Evolutionary conservation across 2,329 filamentous ascomycete genomes (phyloP).

Genomic region (Rhinocladiella mackenziei): DNA sequence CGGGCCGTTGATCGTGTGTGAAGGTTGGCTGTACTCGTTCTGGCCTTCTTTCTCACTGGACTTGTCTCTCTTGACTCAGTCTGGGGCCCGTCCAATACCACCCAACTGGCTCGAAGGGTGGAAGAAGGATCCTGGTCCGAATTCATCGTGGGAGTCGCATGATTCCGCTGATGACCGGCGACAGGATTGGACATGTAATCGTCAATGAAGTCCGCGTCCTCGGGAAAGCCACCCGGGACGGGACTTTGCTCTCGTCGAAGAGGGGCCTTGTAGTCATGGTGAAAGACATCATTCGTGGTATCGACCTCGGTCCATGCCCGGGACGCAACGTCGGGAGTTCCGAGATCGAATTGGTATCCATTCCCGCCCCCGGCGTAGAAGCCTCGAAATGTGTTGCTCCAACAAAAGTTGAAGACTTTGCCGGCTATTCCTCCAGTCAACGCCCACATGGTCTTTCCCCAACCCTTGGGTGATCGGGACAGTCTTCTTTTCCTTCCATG

Average conservation of each 20-base stretch:
- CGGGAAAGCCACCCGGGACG: conserved; percentile 54
- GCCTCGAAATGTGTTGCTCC: conserved; percentile 65
- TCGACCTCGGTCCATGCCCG: conserved; percentile 33
- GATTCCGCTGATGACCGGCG: conserved; percentile 38
- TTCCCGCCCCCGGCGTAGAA: conserved; percentile 82
- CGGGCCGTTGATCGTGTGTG: too few species aligned
- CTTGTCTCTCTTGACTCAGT: conserved; percentile 22
- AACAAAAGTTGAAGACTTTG: conserved; percentile 83
- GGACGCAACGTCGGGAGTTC: conserved; percentile 26
- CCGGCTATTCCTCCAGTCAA: conserved; percentile 48
- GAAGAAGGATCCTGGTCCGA: conserved; percentile 34
- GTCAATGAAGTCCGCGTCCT: conserved; percentile 44
- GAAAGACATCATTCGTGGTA: conserved; percentile 32
- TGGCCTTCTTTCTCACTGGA: conserved; percentile 29
- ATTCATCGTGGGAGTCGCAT: conserved; percentile 4
- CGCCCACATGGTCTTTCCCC: conserved; percentile 42
- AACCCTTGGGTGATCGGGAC: conserved; percentile 29
- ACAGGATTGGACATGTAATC: conserved; percentile 42
- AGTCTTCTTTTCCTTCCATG: conserved; percentile 6
- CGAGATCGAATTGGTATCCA: conserved; percentile 58
- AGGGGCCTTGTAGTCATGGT: conserved; percentile 14
- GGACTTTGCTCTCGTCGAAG: conserved; percentile 38
- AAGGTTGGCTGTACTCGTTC: conserved; percentile 20
- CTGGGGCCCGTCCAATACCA: conserved; percentile 53
- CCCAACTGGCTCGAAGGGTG: conserved; percentile 60